Conservation (phyloP, 2,329 filamentous ascomycete species). For the Fonsecaea pugnacius region DNA sequence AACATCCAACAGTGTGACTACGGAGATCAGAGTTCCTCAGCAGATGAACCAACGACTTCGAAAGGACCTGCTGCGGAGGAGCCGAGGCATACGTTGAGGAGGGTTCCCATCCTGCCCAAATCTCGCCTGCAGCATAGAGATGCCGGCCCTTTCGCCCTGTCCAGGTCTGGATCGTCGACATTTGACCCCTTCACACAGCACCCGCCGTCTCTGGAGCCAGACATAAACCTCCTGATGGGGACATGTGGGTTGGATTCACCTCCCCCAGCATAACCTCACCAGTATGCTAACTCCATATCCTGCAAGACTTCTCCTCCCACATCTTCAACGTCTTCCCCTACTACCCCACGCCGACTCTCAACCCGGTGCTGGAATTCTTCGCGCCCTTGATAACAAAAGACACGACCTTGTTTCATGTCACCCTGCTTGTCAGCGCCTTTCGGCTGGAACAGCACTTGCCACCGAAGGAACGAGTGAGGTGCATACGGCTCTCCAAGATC, state of each 20-base stretch:
- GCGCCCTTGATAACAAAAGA: conserved; percentile 21
- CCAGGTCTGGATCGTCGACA: background rate
- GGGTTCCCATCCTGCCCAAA: conserved; percentile 16
- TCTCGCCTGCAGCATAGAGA: background rate
- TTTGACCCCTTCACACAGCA: conserved; percentile 18
- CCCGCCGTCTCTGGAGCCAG: conserved; percentile 12
- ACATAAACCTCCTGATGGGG: conserved; percentile 19
- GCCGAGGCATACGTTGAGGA: background rate
- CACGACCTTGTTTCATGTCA: conserved; percentile 16
- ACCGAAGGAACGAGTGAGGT: conserved; percentile 17
- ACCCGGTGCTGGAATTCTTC: conserved; percentile 20
- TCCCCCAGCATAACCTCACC: background rate
- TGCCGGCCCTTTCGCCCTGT: background rate
- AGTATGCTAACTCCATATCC: background rate
- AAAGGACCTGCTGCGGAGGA: background rate
- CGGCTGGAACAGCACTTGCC: conserved; percentile 14
- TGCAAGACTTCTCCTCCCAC: conserved; percentile 15
- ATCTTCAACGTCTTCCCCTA: conserved; percentile 21
- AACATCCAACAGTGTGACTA: conserved; percentile 18
- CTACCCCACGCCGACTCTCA: conserved; percentile 18
- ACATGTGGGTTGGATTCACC: conserved; percentile 2
- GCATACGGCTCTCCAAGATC: conserved; percentile 20
- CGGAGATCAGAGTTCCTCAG: conserved; percentile 8
- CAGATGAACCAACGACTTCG: conserved; percentile 3
- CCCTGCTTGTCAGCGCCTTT: conserved; percentile 16